Evolutionary conservation across 2,329 filamentous ascomycete species (phyloP), one percentile per base, ranked within the genome.

Genomic region (Apiospora kogelbergensis): DNA sequence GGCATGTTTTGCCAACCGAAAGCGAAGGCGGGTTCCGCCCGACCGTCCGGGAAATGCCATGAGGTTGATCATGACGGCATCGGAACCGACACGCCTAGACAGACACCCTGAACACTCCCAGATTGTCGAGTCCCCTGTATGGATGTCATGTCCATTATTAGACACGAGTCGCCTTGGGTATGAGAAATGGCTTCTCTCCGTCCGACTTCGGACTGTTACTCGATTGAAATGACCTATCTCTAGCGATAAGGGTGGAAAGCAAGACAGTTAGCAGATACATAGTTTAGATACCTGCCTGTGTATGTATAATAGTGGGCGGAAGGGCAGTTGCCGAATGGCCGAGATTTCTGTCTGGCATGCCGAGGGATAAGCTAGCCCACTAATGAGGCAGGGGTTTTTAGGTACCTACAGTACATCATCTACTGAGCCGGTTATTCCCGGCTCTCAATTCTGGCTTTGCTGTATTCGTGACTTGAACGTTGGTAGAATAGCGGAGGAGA

Each of bases 41-140:
- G 48, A 57, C 48, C 48, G 48, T 57, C 30, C 48, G 48, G 48
- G 48, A 57, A 57, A 57, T 57, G 13, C 48, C 48, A 57, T 13
- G 26, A 57, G 48, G 48, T 57, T 57, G 48, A 57, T 33, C 48
- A 57, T 57, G 48, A 57, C 48, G 48, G 48, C 48, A 57, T 57
- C 48, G 48, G 48, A 57, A 15, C 48, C 48, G 26, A 33, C 6
- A 33, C 17, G 20, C 48, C 26, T 57, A 24, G 15, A 57, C 6
- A 24, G 15, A 57, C 6, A 15, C 26, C 26, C 20, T 33, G 30
- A 30, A 26, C 48, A 57, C 48, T 33, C 15, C 17, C 48, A 57
- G 24, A 33, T 20, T 57, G 24, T 33, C 48, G 13, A 30, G 48
- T 33, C 17, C 48, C 17, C 15, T 57, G 48, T 9, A 33, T 57